Evolutionary conservation across 2,329 filamentous ascomycete species (phyloP).

Genomic region (Fragosphaeria purpurea): DNA sequence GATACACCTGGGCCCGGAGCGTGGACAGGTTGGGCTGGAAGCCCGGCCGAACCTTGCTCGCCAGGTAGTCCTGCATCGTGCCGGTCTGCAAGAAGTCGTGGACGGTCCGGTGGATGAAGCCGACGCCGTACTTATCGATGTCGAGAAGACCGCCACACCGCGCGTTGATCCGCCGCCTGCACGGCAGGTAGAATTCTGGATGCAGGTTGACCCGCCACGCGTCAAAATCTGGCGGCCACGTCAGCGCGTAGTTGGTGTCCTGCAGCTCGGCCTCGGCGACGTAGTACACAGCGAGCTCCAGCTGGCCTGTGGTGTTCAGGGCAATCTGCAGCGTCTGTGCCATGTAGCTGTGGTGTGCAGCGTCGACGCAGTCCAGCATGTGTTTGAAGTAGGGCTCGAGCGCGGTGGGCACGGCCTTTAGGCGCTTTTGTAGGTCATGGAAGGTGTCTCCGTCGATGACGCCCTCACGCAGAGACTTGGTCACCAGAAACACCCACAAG

Average conservation of each 20-base stretch:
- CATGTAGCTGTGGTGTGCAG: neutral
- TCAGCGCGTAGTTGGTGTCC: neutral
- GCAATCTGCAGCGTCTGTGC: neutral
- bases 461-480: neutral
- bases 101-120: neutral
- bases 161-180: neutral
- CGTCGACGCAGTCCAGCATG: neutral
- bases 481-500: constrained; percentile 3
- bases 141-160: neutral
- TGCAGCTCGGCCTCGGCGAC: neutral
- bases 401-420: neutral
- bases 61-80: neutral
- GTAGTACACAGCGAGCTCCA: neutral
- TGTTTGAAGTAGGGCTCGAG: constrained; percentile 1
- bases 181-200: neutral
- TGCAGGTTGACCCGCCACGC: neutral
- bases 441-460: constrained; percentile 1
- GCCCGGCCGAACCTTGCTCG: neutral
- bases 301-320: neutral
- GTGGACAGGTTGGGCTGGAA: neutral
- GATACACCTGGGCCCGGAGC: neutral
- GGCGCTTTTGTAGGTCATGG: neutral
- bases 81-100: neutral
- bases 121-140: neutral
- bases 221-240: constrained; percentile 58